Evolutionary conservation across 2,329 filamentous ascomycete species (phyloP).

Genomic region (Alternaria infectoria): DNA sequence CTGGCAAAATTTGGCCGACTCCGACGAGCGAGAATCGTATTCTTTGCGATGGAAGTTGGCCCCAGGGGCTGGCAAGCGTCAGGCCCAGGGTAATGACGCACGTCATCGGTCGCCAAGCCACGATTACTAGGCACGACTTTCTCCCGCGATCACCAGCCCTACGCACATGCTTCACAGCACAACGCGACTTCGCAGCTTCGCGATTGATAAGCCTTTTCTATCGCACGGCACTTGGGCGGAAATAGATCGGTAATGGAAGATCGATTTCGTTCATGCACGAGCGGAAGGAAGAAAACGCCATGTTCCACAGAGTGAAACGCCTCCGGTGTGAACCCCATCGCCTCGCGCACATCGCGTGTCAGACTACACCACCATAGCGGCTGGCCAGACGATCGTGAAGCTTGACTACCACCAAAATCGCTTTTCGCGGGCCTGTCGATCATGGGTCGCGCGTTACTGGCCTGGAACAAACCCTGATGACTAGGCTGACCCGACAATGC

Average conservation of each 20-base stretch:
- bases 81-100: slow-evolving; percentile 9
- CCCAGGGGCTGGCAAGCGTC: neutral
- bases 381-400: slow-evolving; percentile 47
- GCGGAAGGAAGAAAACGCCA: slow-evolving; percentile 5
- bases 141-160: slow-evolving; percentile 16
- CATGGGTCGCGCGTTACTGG: slow-evolving; percentile 21
- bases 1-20: slow-evolving; percentile 20
- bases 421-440: slow-evolving; percentile 23
- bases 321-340: slow-evolving; percentile 31
- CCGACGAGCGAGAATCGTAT: slow-evolving; percentile 4
- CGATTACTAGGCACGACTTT: slow-evolving; percentile 19
- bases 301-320: slow-evolving; percentile 34
- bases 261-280: slow-evolving; percentile 4
- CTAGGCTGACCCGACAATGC: slow-evolving; percentile 33
- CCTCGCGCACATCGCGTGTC: slow-evolving; percentile 43
- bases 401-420: slow-evolving; percentile 27
- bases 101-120: slow-evolving; percentile 15
- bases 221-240: neutral
- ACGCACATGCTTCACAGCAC: slow-evolving; percentile 5
- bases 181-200: neutral
- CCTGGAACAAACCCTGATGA: slow-evolving; percentile 26
- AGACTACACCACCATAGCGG: slow-evolving; percentile 35
- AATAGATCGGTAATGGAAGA: slow-evolving; percentile 9
- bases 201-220: neutral
- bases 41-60: slow-evolving; percentile 7